Percentiles rank a stretch among this genome's conserved stretches.
These are phyloP conservation scores for Pichia nanzhaoensis DNA, from an alignment of 805 yeast species.

Conservation along the genomic window DNA sequence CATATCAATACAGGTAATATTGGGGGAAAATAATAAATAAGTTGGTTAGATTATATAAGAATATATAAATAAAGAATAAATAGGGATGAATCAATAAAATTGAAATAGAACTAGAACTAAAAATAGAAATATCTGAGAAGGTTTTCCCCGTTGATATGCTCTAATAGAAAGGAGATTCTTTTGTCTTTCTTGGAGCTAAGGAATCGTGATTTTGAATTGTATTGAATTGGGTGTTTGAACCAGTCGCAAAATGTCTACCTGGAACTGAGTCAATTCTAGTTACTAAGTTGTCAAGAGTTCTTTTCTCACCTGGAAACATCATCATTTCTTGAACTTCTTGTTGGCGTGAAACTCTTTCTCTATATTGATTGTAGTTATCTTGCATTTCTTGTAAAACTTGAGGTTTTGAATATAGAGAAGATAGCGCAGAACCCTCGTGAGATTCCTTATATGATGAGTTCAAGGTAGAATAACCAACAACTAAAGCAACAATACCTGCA, in stretches of 20 bases:
- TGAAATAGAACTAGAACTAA: neutral
- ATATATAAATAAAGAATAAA: no score
- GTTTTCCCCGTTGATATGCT: neutral
- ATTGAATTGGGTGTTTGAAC: conserved; percentile 23
- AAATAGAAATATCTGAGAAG: neutral
- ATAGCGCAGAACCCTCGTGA: conserved; percentile 29
- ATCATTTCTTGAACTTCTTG: conserved; percentile 18
- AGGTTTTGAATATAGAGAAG: conserved; percentile 17
- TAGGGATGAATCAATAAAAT: neutral
- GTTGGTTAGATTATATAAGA: no score
- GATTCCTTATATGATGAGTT: conserved; percentile 45
- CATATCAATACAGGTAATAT: no score
- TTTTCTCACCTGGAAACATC: conserved; percentile 15
- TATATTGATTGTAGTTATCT: conserved; percentile 18
- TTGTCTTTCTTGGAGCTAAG: conserved; percentile 29
- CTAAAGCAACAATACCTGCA: conserved; percentile 17
- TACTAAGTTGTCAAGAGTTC: conserved; percentile 14
- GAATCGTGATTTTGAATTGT: conserved; percentile 23
- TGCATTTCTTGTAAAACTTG: conserved; percentile 18
- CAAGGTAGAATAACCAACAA: conserved; percentile 40
- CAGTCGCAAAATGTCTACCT: conserved; percentile 26
- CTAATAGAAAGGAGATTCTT: conserved; percentile 22
- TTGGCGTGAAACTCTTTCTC: conserved; percentile 20
- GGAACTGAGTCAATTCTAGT: conserved; percentile 28
- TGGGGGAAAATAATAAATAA: no score